Conservation (phyloP, 208 protist genomes). For the Trypanosoma lewisi region DNA sequence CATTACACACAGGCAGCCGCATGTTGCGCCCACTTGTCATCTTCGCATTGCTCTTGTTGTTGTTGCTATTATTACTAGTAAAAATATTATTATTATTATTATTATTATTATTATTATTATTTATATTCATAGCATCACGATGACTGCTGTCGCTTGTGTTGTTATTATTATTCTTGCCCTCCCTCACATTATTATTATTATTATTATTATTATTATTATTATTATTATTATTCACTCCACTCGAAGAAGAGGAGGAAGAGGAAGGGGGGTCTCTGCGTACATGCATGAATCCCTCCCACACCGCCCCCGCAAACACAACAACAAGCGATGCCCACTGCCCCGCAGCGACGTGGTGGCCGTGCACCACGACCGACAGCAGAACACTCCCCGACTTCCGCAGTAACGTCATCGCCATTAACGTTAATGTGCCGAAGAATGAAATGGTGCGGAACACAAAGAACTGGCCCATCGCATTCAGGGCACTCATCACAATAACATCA, state of each 20-base stretch:
- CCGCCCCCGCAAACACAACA: constrained; percentile 53
- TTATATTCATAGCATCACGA: too few relatives aligned
- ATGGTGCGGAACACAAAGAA: constrained; percentile 84
- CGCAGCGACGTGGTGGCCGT: constrained; percentile 50
- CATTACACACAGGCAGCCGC: too few relatives aligned
- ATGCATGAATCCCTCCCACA: constrained; percentile 42
- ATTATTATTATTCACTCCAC: background rate
- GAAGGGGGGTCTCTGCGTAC: background rate
- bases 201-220: background rate
- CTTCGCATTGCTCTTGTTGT: too few relatives aligned
- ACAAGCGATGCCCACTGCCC: constrained; percentile 58
- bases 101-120: too few relatives aligned
- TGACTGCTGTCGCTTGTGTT: too few relatives aligned
- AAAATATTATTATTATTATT: too few relatives aligned
- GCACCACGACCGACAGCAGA: constrained; percentile 69
- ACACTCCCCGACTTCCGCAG: constrained; percentile 80
- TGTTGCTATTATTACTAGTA: too few relatives aligned
- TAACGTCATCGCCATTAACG: constrained; percentile 78
- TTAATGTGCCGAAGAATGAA: constrained; percentile 71
- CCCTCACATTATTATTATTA: background rate
- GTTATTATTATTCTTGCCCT: too few relatives aligned
- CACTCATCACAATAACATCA: constrained; percentile 64
- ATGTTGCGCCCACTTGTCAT: too few relatives aligned
- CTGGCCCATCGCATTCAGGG: constrained; percentile 71
- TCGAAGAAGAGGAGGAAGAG: background rate